Base-by-base conservation (phyloP, 805 yeast species). In the Metschnikowia henanensis region DNA sequence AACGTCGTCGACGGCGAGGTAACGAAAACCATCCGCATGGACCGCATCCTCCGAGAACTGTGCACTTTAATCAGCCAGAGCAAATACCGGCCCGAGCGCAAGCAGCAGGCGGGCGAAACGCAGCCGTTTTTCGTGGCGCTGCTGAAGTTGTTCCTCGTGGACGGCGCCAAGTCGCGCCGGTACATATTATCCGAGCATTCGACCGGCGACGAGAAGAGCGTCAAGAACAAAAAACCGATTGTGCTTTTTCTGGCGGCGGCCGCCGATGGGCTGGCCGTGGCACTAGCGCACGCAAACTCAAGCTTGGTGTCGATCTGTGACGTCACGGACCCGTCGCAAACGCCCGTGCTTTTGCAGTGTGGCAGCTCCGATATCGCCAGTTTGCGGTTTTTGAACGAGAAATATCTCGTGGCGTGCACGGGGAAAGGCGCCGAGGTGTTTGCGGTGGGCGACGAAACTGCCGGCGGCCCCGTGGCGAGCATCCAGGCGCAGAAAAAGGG, bases 351-450 rank as follows among this genome's bases (percentile, higher is more conserved):
- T 12, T 37, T 37, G 19, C 32, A 42, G 20, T 42, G 49, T 30
- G 6, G 4, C 16, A 32, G 38, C 32, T 35, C 46, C n/a, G 15
- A 32, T 6, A 39, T 50, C 38, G 35, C 18, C 17, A 34, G 40
- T 15, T 37, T 50, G 39, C 39, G 42, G 9, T 19, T 35, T 7
- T 30, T 50, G 29, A 18, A 33, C 17, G 46, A 37, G 23, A 37
- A 30, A 5, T 43, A 43, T 23, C 41, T 42, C 30, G 52, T 66
- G 40, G 60, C 66, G 13, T 58, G 64, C 20, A 50, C 68, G 2
- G 56, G 54, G 16, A 60, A 66, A 29, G 65, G 63, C 3, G 57
- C 70, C 8, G 62, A 62, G 34, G 50, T 72, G 2, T 68, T 68
- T 39, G 45, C 45, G 16, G 35, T 55, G 33, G 56, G 42, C 9